A percentile compares a stretch with the other conserved stretches of the same genome.
Conservation (phyloP, 768 basidiomycete species). For the Saitozyma sp. region DNA sequence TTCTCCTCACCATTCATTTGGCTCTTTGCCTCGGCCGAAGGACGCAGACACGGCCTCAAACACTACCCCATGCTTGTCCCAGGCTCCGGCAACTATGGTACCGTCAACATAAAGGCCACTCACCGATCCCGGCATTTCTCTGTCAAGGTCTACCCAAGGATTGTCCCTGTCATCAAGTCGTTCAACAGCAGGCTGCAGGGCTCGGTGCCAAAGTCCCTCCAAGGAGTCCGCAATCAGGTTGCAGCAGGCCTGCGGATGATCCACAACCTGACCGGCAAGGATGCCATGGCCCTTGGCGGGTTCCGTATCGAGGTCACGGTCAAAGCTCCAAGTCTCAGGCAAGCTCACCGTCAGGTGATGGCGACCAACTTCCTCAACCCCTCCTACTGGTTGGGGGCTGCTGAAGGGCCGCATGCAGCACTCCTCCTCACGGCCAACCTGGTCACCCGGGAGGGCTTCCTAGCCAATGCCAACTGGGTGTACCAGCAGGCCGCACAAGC, state of each 20-base stretch:
- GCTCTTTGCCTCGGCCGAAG: conserved; percentile 13
- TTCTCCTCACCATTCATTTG: conserved; percentile 9
- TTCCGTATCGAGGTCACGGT: conserved; percentile 11
- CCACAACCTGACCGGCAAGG: neutral
- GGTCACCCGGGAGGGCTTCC: conserved; percentile 10
- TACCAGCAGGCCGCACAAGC: conserved; percentile 14
- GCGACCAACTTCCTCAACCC: conserved; percentile 16
- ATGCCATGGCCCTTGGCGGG: neutral
- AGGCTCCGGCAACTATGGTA: conserved; percentile 8
- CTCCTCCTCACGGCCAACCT: neutral
- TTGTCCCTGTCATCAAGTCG: conserved; percentile 9
- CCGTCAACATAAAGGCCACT: conserved; percentile 1
- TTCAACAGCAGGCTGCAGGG: conserved; percentile 13
- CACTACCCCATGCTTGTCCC: conserved; percentile 11
- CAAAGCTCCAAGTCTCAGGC: neutral
- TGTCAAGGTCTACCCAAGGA: conserved; percentile 9
- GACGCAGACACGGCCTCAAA: neutral
- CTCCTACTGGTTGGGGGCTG: conserved; percentile 13
- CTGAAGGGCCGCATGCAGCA: neutral
- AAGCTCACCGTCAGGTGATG: conserved; percentile 10
- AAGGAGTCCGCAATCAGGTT: neutral
- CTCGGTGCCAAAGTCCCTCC: neutral
- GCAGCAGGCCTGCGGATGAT: neutral
- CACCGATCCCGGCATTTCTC: neutral
- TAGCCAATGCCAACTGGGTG: conserved; percentile 32